Evolutionary conservation across 2,329 filamentous ascomycete genomes (phyloP).

Genomic region (Helotiales sp.): DNA sequence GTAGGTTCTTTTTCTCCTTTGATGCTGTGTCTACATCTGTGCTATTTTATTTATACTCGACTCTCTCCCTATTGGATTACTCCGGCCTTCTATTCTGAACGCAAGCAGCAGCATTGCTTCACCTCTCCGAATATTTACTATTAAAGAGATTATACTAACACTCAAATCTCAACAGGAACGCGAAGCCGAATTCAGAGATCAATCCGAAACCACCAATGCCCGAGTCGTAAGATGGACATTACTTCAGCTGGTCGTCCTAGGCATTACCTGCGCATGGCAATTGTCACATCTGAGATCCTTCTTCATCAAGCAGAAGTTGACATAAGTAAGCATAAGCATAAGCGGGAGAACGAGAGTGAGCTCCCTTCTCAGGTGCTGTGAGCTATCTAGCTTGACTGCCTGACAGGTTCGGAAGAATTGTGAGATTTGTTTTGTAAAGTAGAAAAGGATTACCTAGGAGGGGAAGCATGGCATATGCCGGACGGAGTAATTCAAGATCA

Average conservation of each 20-base stretch:
- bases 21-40: too few species aligned
- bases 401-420: not conserved
- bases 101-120: too few species aligned
- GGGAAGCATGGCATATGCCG: conserved; percentile 3
- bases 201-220: conserved; percentile 90
- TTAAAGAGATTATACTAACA: conserved; percentile 22
- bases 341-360: not conserved
- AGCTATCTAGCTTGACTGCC: not conserved
- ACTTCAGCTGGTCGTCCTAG: conserved; percentile 84
- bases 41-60: too few species aligned
- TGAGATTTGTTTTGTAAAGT: conserved; percentile 7
- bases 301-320: conserved; percentile 99
- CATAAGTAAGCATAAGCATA: conserved; percentile 54
- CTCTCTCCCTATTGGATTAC: too few species aligned
- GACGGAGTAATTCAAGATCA: conserved; percentile 4
- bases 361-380: not conserved
- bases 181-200: conserved; percentile 96
- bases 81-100: too few species aligned
- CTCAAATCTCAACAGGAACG: conserved; percentile 68
- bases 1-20: conserved; percentile 55
- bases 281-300: conserved; percentile 93
- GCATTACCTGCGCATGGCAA: conserved; percentile 93
- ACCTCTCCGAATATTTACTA: too few species aligned
- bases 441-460: conserved; percentile 4
- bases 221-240: conserved; percentile 94